phyloP scores from a whole-genome alignment of 345 rosid species.

The Populus davidiana region DNA sequence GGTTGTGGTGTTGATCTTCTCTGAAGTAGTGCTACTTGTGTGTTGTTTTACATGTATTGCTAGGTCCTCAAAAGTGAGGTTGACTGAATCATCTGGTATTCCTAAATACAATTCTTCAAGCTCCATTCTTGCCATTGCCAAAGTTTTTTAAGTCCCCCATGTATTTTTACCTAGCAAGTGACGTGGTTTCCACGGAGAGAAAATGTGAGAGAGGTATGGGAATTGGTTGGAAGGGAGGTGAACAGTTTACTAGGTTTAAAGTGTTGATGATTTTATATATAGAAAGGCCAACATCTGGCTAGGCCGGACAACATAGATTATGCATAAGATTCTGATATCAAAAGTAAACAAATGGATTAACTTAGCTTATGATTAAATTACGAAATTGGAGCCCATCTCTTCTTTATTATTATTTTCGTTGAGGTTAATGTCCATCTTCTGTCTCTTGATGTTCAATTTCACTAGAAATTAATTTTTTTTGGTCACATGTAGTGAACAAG shows the following conservation, averaged over 20 bases:
- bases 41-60: constrained; percentile 30
- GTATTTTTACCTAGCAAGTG: background rate
- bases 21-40: background rate
- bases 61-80: constrained; percentile 61
- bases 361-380: too few relatives aligned
- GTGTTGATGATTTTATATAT: background rate
- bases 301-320: background rate
- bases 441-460: too few relatives aligned
- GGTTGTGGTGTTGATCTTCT: constrained; percentile 10
- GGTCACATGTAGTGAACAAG: too few relatives aligned
- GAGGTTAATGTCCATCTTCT: too few relatives aligned
- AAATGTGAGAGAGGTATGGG: background rate
- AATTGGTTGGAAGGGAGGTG: background rate
- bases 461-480: too few relatives aligned
- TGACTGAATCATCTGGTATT: constrained; percentile 65
- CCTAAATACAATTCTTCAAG: constrained; percentile 61
- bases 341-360: background rate
- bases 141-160: constrained; percentile 36
- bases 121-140: constrained; percentile 49
- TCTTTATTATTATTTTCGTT: too few relatives aligned
- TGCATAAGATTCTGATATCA: background rate
- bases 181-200: background rate
- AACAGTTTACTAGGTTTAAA: background rate
- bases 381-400: too few relatives aligned
- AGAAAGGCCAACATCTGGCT: background rate